Evolutionary conservation across 805 yeast genomes (phyloP).

Genomic region (Clavispora asparagi): DNA sequence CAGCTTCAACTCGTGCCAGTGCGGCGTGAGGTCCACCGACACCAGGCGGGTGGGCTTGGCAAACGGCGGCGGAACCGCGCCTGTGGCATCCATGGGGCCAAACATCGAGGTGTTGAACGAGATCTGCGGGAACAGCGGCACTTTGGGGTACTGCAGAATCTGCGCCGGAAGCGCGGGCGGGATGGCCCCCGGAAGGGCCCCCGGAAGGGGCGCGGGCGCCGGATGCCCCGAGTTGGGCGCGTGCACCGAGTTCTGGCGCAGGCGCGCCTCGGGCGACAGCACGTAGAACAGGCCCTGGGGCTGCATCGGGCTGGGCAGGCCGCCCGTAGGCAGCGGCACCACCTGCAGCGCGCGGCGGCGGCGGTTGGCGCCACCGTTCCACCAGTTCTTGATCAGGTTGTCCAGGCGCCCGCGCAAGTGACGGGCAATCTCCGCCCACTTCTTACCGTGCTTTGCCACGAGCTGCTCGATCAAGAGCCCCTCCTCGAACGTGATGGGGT

Average conservation of each 20-base stretch:
- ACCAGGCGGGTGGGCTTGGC: constrained; percentile 1
- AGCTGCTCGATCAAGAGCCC: constrained; percentile 76
- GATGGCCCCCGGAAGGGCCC: too few relatives aligned
- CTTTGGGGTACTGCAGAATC: constrained; percentile 12
- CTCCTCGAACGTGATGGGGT: constrained; percentile 82
- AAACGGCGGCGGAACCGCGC: background rate
- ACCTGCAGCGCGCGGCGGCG: constrained; percentile 48
- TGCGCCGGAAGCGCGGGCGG: background rate
- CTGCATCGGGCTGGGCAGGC: background rate
- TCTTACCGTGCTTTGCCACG: constrained; percentile 74
- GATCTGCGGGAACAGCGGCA: constrained; percentile 25
- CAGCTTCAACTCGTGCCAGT: constrained; percentile 3
- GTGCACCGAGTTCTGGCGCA: constrained; percentile 1
- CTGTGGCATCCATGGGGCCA: constrained; percentile 7
- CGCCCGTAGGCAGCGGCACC: background rate
- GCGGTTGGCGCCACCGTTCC: constrained; percentile 92
- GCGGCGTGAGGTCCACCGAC: constrained; percentile 4
- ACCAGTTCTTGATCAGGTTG: constrained; percentile 91
- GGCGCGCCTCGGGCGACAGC: constrained; percentile 1
- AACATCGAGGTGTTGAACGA: constrained; percentile 41
- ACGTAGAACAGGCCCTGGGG: background rate
- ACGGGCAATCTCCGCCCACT: constrained; percentile 92
- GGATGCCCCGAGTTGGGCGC: background rate
- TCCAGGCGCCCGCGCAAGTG: constrained; percentile 85
- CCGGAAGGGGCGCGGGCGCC: background rate